phyloP scores from a whole-genome alignment of 805 yeast species.

The Spathaspora arborariae region DNA sequence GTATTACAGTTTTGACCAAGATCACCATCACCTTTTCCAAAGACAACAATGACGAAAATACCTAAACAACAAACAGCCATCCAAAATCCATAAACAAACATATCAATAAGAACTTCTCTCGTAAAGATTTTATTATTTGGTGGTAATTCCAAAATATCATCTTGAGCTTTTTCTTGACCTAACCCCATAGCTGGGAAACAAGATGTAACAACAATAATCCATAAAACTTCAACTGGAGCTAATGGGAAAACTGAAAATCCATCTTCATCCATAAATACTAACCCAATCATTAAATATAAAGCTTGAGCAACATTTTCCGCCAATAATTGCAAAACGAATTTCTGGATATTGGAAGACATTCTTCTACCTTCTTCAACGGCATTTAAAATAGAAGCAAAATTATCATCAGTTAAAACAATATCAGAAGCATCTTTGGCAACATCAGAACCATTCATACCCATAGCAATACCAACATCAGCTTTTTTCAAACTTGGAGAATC shows the following conservation, averaged over 20 bases:
- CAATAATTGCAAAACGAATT: slow-evolving; percentile 29
- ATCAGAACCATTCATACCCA: slow-evolving; percentile 91
- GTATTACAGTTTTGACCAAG: slow-evolving; percentile 65
- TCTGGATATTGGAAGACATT: slow-evolving; percentile 32
- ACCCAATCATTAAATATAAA: slow-evolving; percentile 65
- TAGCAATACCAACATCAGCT: slow-evolving; percentile 92
- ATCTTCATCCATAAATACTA: slow-evolving; percentile 61
- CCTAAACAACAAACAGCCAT: slow-evolving; percentile 70
- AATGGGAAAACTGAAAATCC: slow-evolving; percentile 77
- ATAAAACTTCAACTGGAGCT: slow-evolving; percentile 41
- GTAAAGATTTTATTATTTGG: slow-evolving; percentile 67
- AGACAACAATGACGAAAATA: slow-evolving; percentile 62
- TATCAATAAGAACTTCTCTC: slow-evolving; percentile 63
- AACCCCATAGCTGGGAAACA: slow-evolving; percentile 38
- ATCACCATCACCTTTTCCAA: slow-evolving; percentile 61
- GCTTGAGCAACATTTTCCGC: slow-evolving; percentile 48
- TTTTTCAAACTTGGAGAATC: slow-evolving; percentile 93
- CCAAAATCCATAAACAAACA: slow-evolving; percentile 67
- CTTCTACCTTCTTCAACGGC: slow-evolving; percentile 51
- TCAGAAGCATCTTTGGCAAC: slow-evolving; percentile 97
- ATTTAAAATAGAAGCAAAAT: slow-evolving; percentile 83
- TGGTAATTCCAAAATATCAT: slow-evolving; percentile 59
- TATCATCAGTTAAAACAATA: slow-evolving; percentile 93
- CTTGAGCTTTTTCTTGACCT: slow-evolving; percentile 56
- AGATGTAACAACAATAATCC: slow-evolving; percentile 33